Conservation (phyloP, 1,284 basidiomycete species). For the Rhodotorula glutinis region DNA sequence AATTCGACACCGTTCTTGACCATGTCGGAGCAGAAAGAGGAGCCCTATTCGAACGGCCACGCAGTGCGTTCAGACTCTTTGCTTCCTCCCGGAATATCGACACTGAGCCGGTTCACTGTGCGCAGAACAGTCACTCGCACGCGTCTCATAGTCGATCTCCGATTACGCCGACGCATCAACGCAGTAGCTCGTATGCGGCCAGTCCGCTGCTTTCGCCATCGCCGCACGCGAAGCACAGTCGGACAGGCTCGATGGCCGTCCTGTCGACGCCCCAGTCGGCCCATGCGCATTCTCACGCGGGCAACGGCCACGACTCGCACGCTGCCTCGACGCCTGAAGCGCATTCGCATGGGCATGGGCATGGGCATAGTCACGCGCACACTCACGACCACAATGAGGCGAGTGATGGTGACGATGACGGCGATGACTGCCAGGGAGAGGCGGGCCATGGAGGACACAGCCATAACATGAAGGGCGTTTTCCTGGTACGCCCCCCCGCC, state of each 20-base stretch:
- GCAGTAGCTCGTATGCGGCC: background rate
- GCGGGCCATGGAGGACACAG: slow-evolving; percentile 62
- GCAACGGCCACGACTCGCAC: background rate
- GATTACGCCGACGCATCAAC: background rate
- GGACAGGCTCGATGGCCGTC: background rate
- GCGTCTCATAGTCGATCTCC: slow-evolving; percentile 3
- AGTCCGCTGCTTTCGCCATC: background rate
- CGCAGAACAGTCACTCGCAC: slow-evolving; percentile 18
- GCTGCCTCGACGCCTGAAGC: background rate
- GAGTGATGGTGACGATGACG: slow-evolving; percentile 52
- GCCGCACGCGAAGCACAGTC: background rate
- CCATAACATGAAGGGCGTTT: slow-evolving; percentile 99
- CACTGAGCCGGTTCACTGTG: too few species aligned
- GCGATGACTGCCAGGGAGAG: slow-evolving; percentile 48
- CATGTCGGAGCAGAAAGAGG: slow-evolving; percentile 12
- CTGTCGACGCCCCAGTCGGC: background rate
- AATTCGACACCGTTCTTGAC: slow-evolving; percentile 28
- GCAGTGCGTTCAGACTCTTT: slow-evolving; percentile 7
- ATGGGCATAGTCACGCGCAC: slow-evolving; percentile 19
- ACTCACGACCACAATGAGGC: slow-evolving; percentile 34
- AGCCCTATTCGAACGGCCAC: slow-evolving; percentile 10
- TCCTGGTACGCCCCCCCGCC: slow-evolving; percentile 61
- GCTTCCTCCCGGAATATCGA: too few species aligned
- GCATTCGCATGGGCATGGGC: slow-evolving; percentile 6
- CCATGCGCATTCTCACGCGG: slow-evolving; percentile 1